Percentiles rank a stretch among this genome's conserved stretches.
These are phyloP conservation scores for Aureococcus anophagefferens DNA, from an alignment of 108 stramenopile genomes.

Conservation along the genomic window DNA sequence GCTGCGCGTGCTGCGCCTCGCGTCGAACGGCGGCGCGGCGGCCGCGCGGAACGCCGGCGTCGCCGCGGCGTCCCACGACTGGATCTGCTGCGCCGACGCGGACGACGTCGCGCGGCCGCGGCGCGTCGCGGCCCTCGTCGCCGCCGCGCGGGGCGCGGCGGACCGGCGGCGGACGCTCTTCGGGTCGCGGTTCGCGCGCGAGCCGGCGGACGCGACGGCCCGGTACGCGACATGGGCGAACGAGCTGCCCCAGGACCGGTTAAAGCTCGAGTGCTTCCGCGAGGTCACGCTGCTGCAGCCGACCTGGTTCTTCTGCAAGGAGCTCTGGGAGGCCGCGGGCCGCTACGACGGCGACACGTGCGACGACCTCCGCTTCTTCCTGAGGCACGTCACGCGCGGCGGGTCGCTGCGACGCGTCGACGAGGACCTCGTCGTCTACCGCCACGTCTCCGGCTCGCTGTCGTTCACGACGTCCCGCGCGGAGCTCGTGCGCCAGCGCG, in stretches of 20 bases:
- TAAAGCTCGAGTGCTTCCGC: slow-evolving; percentile 64
- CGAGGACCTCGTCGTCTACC: slow-evolving; percentile 53
- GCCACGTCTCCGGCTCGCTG: slow-evolving; percentile 57
- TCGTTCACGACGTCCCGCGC: slow-evolving; percentile 65
- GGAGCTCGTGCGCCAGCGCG: slow-evolving; percentile 58
- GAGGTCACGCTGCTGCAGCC: slow-evolving; percentile 80
- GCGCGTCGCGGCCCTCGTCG: neutral
- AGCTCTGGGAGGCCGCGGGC: slow-evolving; percentile 50
- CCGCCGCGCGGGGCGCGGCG: neutral
- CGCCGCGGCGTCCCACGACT: neutral
- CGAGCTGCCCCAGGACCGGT: slow-evolving; percentile 52
- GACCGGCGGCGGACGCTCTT: neutral
- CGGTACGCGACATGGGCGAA: slow-evolving; percentile 81
- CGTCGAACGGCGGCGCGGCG: neutral
- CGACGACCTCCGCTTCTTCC: slow-evolving; percentile 36
- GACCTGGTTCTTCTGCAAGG: slow-evolving; percentile 61
- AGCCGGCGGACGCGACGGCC: slow-evolving; percentile 59
- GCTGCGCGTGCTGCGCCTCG: neutral
- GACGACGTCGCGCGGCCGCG: neutral
- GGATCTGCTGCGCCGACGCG: neutral
- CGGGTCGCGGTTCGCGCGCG: slow-evolving; percentile 9
- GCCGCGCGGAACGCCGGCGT: neutral
- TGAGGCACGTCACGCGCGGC: slow-evolving; percentile 18
- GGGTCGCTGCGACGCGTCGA: neutral
- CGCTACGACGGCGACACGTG: slow-evolving; percentile 43